Conservation (phyloP, 805 yeast species). For the Sugiyamaella smithiae region DNA sequence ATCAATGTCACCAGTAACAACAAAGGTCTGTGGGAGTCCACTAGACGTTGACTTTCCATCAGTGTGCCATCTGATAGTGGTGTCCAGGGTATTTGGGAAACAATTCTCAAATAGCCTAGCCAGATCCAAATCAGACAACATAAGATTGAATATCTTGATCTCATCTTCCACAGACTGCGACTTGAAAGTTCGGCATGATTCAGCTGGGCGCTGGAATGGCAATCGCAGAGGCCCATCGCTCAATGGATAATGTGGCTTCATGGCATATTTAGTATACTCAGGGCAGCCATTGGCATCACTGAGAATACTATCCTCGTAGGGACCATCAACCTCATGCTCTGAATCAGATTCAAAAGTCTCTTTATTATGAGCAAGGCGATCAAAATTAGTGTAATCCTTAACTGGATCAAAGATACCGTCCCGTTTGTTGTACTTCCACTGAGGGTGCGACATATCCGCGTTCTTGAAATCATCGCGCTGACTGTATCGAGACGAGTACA, state of each 20-base stretch:
- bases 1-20: constrained; percentile 89
- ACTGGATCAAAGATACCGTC: constrained; percentile 4
- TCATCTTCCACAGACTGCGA: constrained; percentile 61
- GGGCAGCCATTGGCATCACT: constrained; percentile 44
- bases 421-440: constrained; percentile 10
- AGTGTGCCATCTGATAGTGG: constrained; percentile 74
- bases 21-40: constrained; percentile 56
- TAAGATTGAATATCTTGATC: constrained; percentile 49
- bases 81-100: constrained; percentile 83
- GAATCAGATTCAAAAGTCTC: constrained; percentile 1
- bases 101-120: constrained; percentile 76
- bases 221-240: constrained; percentile 53
- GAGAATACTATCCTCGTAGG: background rate
- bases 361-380: background rate
- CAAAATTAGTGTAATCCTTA: background rate
- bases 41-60: background rate
- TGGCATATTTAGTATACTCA: constrained; percentile 61
- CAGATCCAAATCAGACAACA: constrained; percentile 60
- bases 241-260: constrained; percentile 52
- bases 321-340: constrained; percentile 6
- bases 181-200: constrained; percentile 67
- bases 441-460: constrained; percentile 1
- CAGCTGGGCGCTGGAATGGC: constrained; percentile 76
- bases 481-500: background rate
- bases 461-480: constrained; percentile 4